Base-by-base conservation (phyloP, 2,329 filamentous ascomycete species). In the Rhynchosporium graminicola region DNA sequence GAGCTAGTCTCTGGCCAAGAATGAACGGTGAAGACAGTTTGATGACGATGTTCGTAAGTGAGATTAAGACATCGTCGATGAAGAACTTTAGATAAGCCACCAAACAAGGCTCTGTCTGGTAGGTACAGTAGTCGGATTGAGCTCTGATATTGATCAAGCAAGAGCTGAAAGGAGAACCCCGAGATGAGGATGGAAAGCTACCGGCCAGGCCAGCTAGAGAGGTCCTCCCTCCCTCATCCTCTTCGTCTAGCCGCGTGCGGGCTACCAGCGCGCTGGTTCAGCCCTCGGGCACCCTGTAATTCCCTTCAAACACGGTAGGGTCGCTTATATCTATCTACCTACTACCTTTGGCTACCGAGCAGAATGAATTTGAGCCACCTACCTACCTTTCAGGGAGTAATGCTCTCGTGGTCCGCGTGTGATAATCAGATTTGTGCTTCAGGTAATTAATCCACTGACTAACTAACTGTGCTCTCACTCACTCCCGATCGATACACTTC, bases 211-310 rank as follows among this genome's bases (percentile, higher is more conserved):
- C 9, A 36, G 33, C 33, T 36, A 36, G 33, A 36, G 20, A 20
- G 20, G 20, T 20, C 20, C 20, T 20, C 20, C 42, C 20, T 15
- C 13, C 10, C 13, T 43, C 42, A 43, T 13, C 42, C 13, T 15
- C 8, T 6, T 46, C n/a, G 1, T 46, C n/a, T 46, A 46, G 43
- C 43, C 26, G 43, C 43, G 51, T 46, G 43, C 43, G 51, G 33
- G 51, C 51, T 54, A 54, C 51, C 51, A 54, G 20, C 33, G 12
- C 36, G 51, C 36, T 33, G 51, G 51, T 54, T 54, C 51, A 42
- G 33, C 51, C 51, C 51, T 40, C 51, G 51, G 50, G 51, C 51
- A 42, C 51, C 51, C 51, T 54, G 51, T 36, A 54, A 54, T 54
- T 42, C 20, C 20, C 20, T 20, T 20, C 20, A 54, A 54, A 54